Evolutionary conservation across 2,329 filamentous ascomycete species (phyloP).

Genomic region (Paraphoma chrysanthemicola): DNA sequence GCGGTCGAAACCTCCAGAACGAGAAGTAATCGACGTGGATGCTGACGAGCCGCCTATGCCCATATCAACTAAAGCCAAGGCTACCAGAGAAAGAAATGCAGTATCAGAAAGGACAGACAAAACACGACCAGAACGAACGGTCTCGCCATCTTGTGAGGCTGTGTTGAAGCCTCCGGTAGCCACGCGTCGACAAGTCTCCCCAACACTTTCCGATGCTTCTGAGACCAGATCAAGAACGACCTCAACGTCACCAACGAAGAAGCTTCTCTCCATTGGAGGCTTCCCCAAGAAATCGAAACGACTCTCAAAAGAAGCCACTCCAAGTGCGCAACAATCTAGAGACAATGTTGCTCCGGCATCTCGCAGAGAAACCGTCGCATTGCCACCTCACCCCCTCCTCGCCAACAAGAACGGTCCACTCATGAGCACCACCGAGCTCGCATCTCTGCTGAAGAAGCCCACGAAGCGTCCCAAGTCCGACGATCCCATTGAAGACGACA

Average conservation of each 20-base stretch:
- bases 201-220: constrained; percentile 7
- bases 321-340: background rate
- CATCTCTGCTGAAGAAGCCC: constrained; percentile 29
- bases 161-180: constrained; percentile 1
- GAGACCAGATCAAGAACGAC: constrained; percentile 12
- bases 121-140: background rate
- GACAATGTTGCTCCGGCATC: background rate
- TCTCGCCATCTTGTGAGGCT: constrained; percentile 2
- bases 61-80: background rate
- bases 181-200: constrained; percentile 8
- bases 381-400: constrained; percentile 27
- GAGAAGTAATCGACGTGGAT: too few relatives aligned
- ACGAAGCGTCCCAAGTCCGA: constrained; percentile 11
- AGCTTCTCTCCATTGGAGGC: constrained; percentile 33
- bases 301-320: constrained; percentile 1
- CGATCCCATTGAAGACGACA: constrained; percentile 34
- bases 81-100: background rate
- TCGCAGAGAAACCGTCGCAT: constrained; percentile 15
- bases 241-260: constrained; percentile 20
- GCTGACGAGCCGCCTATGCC: too few relatives aligned
- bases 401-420: constrained; percentile 25
- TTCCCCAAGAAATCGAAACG: constrained; percentile 30
- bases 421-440: constrained; percentile 39
- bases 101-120: background rate
- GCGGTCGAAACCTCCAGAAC: too few relatives aligned